phyloP scores from a whole-genome alignment of 106 monocot species.

The Posidonia australis region DNA sequence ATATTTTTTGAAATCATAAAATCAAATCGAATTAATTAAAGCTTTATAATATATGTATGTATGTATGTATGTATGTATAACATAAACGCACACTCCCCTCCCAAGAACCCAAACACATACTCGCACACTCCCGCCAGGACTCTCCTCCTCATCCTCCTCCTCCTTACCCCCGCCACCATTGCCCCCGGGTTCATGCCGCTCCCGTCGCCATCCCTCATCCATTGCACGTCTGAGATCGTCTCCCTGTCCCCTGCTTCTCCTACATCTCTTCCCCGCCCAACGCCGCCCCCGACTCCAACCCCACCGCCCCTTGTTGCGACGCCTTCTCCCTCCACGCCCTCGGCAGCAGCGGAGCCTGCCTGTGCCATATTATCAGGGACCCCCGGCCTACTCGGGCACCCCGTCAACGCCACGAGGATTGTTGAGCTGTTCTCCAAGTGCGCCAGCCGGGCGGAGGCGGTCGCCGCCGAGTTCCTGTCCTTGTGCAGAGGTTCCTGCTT shows the following conservation, averaged over 20 bases:
- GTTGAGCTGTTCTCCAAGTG: too few relatives aligned
- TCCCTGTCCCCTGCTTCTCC: conserved; percentile 8
- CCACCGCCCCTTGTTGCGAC: conserved; percentile 7
- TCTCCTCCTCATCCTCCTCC: not conserved
- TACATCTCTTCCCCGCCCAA: conserved; percentile 11
- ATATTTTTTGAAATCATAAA: too few relatives aligned
- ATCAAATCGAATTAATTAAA: too few relatives aligned
- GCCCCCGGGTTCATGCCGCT: not conserved
- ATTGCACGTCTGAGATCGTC: conserved; percentile 1
- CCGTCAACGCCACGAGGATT: conserved; percentile 5
- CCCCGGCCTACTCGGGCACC: conserved; percentile 11
- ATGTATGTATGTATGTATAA: too few relatives aligned
- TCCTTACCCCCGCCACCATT: not conserved
- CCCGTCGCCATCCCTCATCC: not conserved
- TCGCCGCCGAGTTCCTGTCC: too few relatives aligned
- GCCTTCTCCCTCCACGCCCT: conserved; percentile 2
- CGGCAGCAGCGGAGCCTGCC: conserved; percentile 1
- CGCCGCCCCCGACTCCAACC: conserved; percentile 3
- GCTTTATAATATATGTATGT: too few relatives aligned
- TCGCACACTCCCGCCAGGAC: not conserved
- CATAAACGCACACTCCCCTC: too few relatives aligned
- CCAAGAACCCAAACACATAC: conserved; percentile 2
- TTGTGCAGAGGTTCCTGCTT: too few relatives aligned
- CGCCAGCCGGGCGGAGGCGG: not conserved
- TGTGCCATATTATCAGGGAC: conserved; percentile 6